Conservation (phyloP, 2,329 filamentous ascomycete genomes). For the Fusarium newnesense region DNA sequence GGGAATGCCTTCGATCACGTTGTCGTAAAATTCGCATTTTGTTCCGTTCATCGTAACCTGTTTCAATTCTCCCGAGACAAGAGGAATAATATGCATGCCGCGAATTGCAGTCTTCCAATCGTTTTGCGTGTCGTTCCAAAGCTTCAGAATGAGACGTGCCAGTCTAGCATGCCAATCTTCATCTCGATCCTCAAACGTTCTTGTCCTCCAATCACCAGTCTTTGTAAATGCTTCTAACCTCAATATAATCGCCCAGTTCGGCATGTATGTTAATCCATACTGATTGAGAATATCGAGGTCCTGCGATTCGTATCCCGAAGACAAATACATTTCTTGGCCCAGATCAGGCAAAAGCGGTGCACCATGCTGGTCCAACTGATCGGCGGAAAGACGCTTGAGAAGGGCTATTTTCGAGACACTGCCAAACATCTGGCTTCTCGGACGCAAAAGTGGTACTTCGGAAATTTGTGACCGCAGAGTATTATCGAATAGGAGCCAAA, state of each 20-base stretch:
- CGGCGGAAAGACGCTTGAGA: background rate
- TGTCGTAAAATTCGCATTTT: background rate
- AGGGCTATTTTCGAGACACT: fast-evolving
- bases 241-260: background rate
- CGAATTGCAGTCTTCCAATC: background rate
- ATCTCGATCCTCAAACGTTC: background rate
- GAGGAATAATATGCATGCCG: background rate
- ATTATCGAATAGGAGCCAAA: background rate
- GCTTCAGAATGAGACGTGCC: background rate
- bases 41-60: fast-evolving
- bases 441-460: background rate
- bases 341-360: background rate
- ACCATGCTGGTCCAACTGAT: background rate
- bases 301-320: fast-evolving
- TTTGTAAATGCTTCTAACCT: background rate
- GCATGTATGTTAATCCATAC: background rate
- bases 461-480: fast-evolving
- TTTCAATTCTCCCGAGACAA: background rate
- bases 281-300: background rate
- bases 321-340: background rate
- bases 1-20: background rate
- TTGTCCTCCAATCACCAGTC: background rate
- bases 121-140: fast-evolving
- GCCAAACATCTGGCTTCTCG: background rate
- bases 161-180: background rate